phyloP scores from a whole-genome alignment of 73 alveolate genomes.

The Tetrahymena malaccensis region DNA sequence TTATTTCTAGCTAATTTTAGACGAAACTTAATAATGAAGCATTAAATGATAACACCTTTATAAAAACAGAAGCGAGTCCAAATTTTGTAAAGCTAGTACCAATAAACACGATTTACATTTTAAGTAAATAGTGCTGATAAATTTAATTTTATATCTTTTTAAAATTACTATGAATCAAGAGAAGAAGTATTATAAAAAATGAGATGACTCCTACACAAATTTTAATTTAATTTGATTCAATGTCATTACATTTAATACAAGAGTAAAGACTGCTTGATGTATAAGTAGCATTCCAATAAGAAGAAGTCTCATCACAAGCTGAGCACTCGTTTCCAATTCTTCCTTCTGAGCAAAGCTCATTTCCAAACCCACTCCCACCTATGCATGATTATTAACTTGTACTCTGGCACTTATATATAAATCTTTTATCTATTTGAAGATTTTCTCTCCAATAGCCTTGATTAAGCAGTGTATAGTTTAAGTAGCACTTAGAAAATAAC shows the following conservation, averaged over 20 bases:
- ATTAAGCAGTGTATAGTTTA: neutral
- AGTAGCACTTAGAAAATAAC: neutral
- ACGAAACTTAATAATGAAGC: neutral
- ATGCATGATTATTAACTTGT: neutral
- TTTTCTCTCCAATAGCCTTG: neutral
- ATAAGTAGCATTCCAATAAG: neutral
- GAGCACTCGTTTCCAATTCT: neutral
- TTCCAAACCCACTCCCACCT: neutral
- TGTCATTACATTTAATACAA: neutral
- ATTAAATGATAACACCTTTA: neutral
- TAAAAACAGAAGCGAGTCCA: neutral
- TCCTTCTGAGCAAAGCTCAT: neutral
- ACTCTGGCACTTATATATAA: neutral
- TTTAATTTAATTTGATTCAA: neutral
- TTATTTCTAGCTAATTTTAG: neutral
- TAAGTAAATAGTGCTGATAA: neutral
- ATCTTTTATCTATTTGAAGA: neutral
- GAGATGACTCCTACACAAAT: neutral
- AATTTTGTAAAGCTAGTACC: neutral
- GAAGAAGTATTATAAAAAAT: neutral
- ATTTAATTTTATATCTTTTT: neutral
- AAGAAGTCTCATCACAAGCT: neutral
- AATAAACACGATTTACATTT: neutral
- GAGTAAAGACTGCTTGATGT: neutral
- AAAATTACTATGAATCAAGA: neutral